Evolutionary conservation across 176 grass and related monocot genomes (phyloP).

Genomic region (Lolium perenne): DNA sequence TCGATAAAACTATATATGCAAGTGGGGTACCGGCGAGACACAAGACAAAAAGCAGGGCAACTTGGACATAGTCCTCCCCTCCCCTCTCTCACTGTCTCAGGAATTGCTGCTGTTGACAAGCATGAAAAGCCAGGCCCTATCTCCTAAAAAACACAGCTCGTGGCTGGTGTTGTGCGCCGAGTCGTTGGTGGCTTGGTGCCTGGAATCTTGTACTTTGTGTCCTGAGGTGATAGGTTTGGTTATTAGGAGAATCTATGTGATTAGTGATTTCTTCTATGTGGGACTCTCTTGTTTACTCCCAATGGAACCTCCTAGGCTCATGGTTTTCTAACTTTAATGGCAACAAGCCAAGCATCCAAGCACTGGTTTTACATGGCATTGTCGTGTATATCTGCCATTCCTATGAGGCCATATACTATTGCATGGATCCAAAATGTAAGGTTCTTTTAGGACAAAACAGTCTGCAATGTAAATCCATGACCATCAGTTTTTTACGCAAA

Average conservation of each 20-base stretch:
- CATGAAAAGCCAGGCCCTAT: constrained; percentile 21
- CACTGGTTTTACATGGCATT: background rate
- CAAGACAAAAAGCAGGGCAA: constrained; percentile 19
- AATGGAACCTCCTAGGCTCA: background rate
- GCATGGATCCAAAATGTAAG: too few species aligned
- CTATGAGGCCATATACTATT: background rate
- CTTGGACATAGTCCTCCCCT: constrained; percentile 25
- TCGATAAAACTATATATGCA: constrained; percentile 4
- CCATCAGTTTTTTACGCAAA: too few species aligned
- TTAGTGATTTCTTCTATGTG: background rate
- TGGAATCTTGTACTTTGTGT: background rate
- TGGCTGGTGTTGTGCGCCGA: constrained; percentile 1
- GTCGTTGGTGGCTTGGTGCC: constrained; percentile 15
- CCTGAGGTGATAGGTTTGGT: background rate
- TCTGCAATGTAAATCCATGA: too few species aligned
- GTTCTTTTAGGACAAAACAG: too few species aligned
- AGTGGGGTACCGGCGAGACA: background rate
- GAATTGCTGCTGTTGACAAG: constrained; percentile 33
- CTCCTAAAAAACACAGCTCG: constrained; percentile 14
- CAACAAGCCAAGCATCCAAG: background rate
- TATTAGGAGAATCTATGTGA: background rate
- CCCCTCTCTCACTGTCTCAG: background rate
- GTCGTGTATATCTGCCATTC: background rate
- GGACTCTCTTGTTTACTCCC: background rate
- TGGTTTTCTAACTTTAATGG: background rate